Evolutionary conservation across 306 rosid genomes (phyloP), one percentile per base, ranked within the genome.

Genomic region (Cucurbita ficifolia): DNA sequence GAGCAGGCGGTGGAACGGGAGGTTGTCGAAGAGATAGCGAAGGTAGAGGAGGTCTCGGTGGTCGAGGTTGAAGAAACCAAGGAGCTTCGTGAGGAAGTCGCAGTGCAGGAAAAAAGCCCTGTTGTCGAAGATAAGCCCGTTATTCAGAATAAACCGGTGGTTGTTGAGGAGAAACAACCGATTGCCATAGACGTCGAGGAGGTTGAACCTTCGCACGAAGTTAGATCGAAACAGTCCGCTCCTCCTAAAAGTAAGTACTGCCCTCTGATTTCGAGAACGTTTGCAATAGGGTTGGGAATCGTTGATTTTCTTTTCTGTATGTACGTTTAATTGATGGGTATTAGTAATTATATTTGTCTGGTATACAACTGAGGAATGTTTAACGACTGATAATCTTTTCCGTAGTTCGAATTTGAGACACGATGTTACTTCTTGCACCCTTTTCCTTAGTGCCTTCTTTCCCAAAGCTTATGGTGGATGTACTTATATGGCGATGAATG

Each of bases 1-100:
- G 79, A 78, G 65, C 92, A 77, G 76, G 82, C 76, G 79, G 81
- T 71, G 62, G 79, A 65, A 10, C 75, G 55, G 33, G 96, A 87
- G 57, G 68, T 80, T 73, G 74, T 52, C 0, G 86, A 85, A 36
- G 87, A 85, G 70, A 85, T 81, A 33, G 70, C 54, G n/a, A 81
- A 75, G 81, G 79, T 68, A 2, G 89, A 86, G 76, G 82, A 75
- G 54, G 75, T 77, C 60, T 82, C 73, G 5, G 79, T 61, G 67
- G 67, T 35, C 1, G 72, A 42, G 53, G 72, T 65, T 42, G 72
- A 65, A 65, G 72, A 65, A 65, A 65, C 70, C 16, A 63, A 67
- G 72, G 52, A 22, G 33, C 54, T 67, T 13, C 36, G 52, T 2
- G 73, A 69, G 42, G 73, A 69, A 8, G 56, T 48, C 42, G 2